Percentiles rank a stretch among this genome's conserved stretches.
phyloP scores from a whole-genome alignment of 108 stramenopile genomes.

The Discostella stelligeroides region DNA sequence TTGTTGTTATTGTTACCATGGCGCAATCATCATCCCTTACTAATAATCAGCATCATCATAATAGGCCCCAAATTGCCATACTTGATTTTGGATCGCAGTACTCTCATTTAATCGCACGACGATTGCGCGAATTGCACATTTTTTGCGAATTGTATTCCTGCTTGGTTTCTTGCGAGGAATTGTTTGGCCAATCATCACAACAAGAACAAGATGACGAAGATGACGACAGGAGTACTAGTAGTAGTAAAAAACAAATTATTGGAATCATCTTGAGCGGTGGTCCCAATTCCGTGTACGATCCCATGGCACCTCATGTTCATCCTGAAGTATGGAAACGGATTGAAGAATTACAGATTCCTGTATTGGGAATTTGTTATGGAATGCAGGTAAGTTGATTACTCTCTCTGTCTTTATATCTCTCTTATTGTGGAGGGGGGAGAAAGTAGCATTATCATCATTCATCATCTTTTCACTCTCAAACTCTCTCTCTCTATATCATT shows the following conservation, averaged over 20 bases:
- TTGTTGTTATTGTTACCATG: too few species aligned
- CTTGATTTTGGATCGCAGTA: slow-evolving; percentile 99
- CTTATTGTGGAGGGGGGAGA: not conserved
- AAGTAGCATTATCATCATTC: not conserved
- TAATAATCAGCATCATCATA: too few species aligned
- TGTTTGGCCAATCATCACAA: slow-evolving; percentile 75
- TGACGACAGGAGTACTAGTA: too few species aligned
- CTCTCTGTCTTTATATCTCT: too few species aligned
- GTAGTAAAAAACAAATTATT: too few species aligned
- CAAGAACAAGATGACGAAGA: too few species aligned
- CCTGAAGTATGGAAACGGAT: slow-evolving; percentile 93
- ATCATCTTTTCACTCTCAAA: not conserved
- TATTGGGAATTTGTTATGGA: slow-evolving; percentile 98
- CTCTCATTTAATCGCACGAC: slow-evolving; percentile 97
- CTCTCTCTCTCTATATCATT: not conserved
- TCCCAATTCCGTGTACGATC: slow-evolving; percentile 92
- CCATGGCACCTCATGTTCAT: slow-evolving; percentile 94
- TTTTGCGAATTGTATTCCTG: slow-evolving; percentile 98
- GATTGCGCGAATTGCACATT: slow-evolving; percentile 95
- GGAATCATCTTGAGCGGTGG: slow-evolving; percentile 97
- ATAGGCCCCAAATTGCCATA: slow-evolving; percentile 93
- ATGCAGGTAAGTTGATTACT: slow-evolving; percentile 76
- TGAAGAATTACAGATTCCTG: slow-evolving; percentile 83
- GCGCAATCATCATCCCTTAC: too few species aligned
- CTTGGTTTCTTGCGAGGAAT: slow-evolving; percentile 81